These are phyloP conservation scores for Atractiella rhizophila DNA, from an alignment of 768 basidiomycete species.

Conservation along the genomic window DNA sequence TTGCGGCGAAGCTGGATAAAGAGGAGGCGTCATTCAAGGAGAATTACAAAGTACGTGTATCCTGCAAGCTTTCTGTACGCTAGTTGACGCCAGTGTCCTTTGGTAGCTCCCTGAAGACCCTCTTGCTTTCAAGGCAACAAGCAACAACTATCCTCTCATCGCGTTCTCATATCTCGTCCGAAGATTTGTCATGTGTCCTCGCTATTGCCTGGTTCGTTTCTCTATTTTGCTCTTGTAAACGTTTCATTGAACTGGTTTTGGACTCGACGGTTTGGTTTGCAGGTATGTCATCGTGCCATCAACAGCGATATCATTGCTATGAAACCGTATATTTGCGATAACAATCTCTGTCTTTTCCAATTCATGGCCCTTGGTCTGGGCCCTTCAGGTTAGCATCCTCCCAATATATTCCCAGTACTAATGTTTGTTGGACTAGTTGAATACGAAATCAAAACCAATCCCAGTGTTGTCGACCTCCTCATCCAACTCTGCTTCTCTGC, in stretches of 20 bases:
- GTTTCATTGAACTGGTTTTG: not conserved
- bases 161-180: conserved; percentile 42
- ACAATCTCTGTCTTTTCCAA: conserved; percentile 41
- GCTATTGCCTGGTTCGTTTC: conserved; percentile 53
- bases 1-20: conserved; percentile 24
- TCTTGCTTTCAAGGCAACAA: conserved; percentile 21
- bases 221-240: conserved; percentile 8
- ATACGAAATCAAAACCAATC: conserved; percentile 46
- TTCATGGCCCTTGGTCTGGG: conserved; percentile 41
- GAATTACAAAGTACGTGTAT: not conserved
- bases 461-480: conserved; percentile 40
- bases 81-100: not conserved
- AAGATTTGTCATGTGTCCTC: conserved; percentile 36
- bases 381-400: conserved; percentile 37
- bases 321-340: conserved; percentile 48
- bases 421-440: conserved; percentile 14
- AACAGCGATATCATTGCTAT: conserved; percentile 32
- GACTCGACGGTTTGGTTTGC: not conserved
- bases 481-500: conserved; percentile 37
- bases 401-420: not conserved
- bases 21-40: conserved; percentile 17
- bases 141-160: conserved; percentile 36
- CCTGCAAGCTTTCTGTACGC: too few species aligned
- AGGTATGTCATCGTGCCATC: too few species aligned
- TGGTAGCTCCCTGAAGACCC: conserved; percentile 20